These are phyloP conservation scores for Russula sp. DNA, from an alignment of 768 basidiomycete species.

Conservation along the genomic window DNA sequence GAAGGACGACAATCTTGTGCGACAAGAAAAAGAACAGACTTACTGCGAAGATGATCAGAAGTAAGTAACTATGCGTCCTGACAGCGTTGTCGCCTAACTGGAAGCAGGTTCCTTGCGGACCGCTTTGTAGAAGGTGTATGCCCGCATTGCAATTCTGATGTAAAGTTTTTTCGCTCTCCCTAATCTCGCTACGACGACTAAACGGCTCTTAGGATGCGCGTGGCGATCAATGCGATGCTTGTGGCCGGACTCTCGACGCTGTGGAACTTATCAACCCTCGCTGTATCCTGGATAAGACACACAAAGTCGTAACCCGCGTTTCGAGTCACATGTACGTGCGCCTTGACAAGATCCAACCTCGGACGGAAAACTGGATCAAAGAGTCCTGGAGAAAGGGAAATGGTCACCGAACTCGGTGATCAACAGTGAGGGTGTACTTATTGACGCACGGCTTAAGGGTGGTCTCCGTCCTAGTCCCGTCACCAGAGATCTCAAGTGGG, in stretches of 20 bases:
- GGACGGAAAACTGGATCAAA: constrained; percentile 85
- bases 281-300: constrained; percentile 81
- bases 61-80: constrained; percentile 40
- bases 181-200: background rate
- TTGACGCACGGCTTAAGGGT: constrained; percentile 82
- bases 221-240: constrained; percentile 97
- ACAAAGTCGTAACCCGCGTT: constrained; percentile 68
- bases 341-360: constrained; percentile 78
- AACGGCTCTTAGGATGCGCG: constrained; percentile 70
- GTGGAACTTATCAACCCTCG: constrained; percentile 93
- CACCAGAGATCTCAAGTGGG: constrained; percentile 94
- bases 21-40: constrained; percentile 86
- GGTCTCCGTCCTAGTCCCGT: constrained; percentile 88
- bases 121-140: constrained; percentile 98
- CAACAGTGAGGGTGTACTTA: constrained; percentile 80
- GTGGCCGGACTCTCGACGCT: constrained; percentile 88
- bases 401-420: constrained; percentile 95
- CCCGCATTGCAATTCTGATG: constrained; percentile 86
- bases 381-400: constrained; percentile 73
- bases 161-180: constrained; percentile 33
- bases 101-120: constrained; percentile 83
- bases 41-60: constrained; percentile 92
- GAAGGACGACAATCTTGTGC: constrained; percentile 71
- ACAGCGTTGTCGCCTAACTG: constrained; percentile 22
- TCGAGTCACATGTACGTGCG: constrained; percentile 92